Evolutionary conservation across 148 eudicot genomes (phyloP), one percentile per base, ranked within the genome.

Genomic region (Chenopodium quinoa): DNA sequence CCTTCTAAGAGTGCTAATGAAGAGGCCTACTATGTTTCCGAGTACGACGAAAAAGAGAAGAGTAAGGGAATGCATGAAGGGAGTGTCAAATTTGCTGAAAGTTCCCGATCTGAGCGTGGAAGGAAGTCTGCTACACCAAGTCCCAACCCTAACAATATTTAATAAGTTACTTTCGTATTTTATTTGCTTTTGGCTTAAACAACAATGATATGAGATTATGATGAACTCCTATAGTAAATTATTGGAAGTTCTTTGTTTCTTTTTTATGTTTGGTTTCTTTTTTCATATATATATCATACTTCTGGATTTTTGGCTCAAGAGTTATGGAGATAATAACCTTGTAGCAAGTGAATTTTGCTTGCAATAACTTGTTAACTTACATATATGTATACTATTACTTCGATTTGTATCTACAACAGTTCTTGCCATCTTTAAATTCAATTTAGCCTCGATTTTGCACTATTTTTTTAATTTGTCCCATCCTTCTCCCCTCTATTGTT

Each of bases 11-110:
- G 77, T 60, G 67, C 73, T 27, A 37, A 75, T 1, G 92, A 90
- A 77, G 91, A 87, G 67, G 14, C 31, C 4, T 90, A 89, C 68
- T 90, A 89, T 11, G 85, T 47, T 8, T 68, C 90, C 0, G 93
- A 90, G 86, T 90, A 84, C 75, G 75, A n/a, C 2, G 90, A 89
- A 6, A 85, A 84, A 0, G 90, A 89, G 85, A 81, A 87, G 81
- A 29, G 71, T 9, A 77, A 84, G 56, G 91, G 93, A 12, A 84
- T 88, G 91, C 91, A 90, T 65, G 84, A 87, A 75, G 88, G 89
- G 11, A 89, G 90, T 70, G 20, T 88, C 22, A 89, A 89, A 80
- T 87, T 88, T 46, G 91, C 91, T 2, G 81, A 88, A 77, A 90
- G 86, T 62, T 50, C 89, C 19, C 68, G 76, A 19, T 77, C 89